Evolutionary conservation across 1,284 basidiomycete genomes (phyloP), one percentile per base, ranked within the genome.

Genomic region (Mycena citricolor): DNA sequence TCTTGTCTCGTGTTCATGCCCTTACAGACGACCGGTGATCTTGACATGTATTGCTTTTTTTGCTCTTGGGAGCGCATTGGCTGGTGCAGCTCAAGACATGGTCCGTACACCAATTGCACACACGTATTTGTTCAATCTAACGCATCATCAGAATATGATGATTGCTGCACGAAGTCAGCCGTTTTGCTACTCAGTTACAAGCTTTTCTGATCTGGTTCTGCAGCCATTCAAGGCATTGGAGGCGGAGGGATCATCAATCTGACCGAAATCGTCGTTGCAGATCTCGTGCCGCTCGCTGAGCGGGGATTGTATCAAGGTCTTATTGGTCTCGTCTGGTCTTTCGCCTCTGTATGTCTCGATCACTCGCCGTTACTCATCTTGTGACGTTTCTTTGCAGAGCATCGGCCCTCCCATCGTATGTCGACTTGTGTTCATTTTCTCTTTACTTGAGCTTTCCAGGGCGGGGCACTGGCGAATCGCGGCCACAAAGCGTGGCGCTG

Each of bases 191-290:
- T 16, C n/a, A n/a, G n/a, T 19, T 14, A 1, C 17, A 5, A 4
- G 14, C 30, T 13, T 7, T 16, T 10, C 22, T 48, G 22, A 48
- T 25, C 30, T 16, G 14, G 13, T 16, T 30, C 61, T n/a, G 14
- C 19, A 48, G 69, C 66, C 5, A 49, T 78, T 12, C 74, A 77
- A 51, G 74, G 75, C 3, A 47, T 74, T 29, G 75, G 75, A 24
- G 68, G 67, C n/a, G 75, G 75, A 1, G 71, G 67, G 4, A 70
- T 72, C 44, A 49, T 70, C 2, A 57, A 61, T 1, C 53, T 74
- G 7, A 58, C 65, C 2, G 61, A 68, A 26, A 74, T 76, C 42
- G 61, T 74, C 34, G 51, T 68, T 1, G 59, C 69, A 11, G 74
- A 77, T 55, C 57, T 78, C 21, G 69, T 71, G 1, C 60, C 72